Evolutionary conservation across 768 basidiomycete species (phyloP), one percentile per base, ranked within the genome.

Genomic region (Nidularia sp.): DNA sequence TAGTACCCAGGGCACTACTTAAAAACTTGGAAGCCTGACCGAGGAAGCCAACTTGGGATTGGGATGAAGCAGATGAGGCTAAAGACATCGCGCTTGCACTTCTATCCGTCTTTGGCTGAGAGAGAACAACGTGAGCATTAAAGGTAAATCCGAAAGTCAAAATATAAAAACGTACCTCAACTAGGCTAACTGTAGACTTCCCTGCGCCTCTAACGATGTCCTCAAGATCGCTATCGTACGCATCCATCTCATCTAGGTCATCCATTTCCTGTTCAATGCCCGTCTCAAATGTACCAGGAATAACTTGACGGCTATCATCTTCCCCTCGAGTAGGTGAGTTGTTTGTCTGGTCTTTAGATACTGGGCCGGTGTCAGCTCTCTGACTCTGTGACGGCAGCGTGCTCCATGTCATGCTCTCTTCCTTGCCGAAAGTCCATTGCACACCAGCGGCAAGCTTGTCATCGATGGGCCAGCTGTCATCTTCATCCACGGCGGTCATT

Each of bases 331-430:
- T 49, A 56, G 60, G n/a, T 56, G 53, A 15, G 55, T 53, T 8
- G 54, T 51, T 32, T 53, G 48, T 22, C 51, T 51, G 25, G 49
- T 58, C 31, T 32, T 51, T 53, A 41, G 58, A 60, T 34, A 62
- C 59, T 46, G 57, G 60, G 29, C 61, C 71, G 12, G 74, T 75
- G 55, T 79, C 76, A 18, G 57, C 66, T 45, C 70, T 65, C 57
- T 81, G 81, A 58, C 79, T 84, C 55, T 81, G 75, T 12, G 83
- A 84, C 18, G 82, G 84, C 49, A 77, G 61, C 13, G 85, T 84
- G 57, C 85, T 88, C 88, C 88, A 90, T 13, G 88, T 88, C 67
- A 83, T 76, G 55, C 81, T 86, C 58, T 89, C 88, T 45, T 88
- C 87, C 53, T 76, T 79, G 31, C 77, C 79, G 57, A 84, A 84